Evolutionary conservation across 2,329 filamentous ascomycete genomes (phyloP), one percentile per base, ranked within the genome.

Genomic region (Gnomoniopsis sp.): DNA sequence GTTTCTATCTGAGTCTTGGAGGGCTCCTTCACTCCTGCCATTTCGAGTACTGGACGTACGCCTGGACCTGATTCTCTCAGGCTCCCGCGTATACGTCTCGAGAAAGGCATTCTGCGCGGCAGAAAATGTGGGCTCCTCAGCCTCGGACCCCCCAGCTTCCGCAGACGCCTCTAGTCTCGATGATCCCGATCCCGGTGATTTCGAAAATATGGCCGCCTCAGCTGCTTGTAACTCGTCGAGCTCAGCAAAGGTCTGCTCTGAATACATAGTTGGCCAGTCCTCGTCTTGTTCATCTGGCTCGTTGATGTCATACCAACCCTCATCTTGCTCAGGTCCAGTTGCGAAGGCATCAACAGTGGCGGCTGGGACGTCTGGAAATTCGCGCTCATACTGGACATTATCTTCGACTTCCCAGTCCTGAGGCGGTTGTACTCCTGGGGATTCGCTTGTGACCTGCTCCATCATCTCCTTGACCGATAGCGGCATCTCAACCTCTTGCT

Each of bases 401-500:
- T 15, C 34, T 7, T 34, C 33, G 7, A 54, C 21, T 6, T 8
- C 55, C 59, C 59, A 61, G 2, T 49, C 46, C 21, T 52, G 52
- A 30, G 26, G 26, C 26, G 26, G 8, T 48, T 61, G 47, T 41
- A 51, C 15, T 3, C 53, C 23, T 2, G 36, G 8, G 43, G 36
- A 14, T 44, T 36, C 51, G 2, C 14, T 30, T 0, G 7, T 47
- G 21, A 55, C 59, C 51, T 57, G 48, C 41, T 58, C 47, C 59
- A 58, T 51, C 59, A 61, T 58, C 22, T 61, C 59, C 17, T 48
- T 23, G 55, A 61, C 58, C 14, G 55, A 38, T 55, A 54, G 55
- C 23, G 59, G 59, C 26, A 58, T 46, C 1, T 22, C 44, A 2
- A 48, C 47, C 15, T 54, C 47, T 3, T 57, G 26, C 1, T 47